phyloP scores from a whole-genome alignment of 208 protist species.

The Leptomonas seymouri region DNA sequence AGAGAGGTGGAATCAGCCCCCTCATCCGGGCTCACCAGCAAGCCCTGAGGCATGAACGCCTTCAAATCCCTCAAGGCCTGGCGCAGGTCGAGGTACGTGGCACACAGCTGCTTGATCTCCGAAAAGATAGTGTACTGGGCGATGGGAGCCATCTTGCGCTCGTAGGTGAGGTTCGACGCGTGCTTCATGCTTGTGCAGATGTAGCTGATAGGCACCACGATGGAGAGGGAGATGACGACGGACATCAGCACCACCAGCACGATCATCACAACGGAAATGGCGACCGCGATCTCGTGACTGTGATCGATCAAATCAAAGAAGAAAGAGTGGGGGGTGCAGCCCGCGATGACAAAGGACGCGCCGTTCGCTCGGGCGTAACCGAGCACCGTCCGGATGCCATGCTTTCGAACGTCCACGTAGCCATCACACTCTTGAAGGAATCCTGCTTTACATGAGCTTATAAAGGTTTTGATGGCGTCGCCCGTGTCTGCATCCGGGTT shows the following conservation, averaged over 20 bases:
- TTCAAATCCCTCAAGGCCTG: slow-evolving; percentile 49
- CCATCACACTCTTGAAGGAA: background rate
- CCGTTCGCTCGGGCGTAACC: slow-evolving; percentile 13
- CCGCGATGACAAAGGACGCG: slow-evolving; percentile 2
- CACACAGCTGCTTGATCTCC: slow-evolving; percentile 41
- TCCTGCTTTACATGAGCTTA: background rate
- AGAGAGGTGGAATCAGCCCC: slow-evolving; percentile 5
- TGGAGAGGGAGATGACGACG: slow-evolving; percentile 15
- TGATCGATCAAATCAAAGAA: slow-evolving; percentile 5
- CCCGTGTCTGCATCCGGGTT: background rate
- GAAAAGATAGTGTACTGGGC: slow-evolving; percentile 15
- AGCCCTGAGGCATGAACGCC: slow-evolving; percentile 51
- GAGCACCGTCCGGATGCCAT: slow-evolving; percentile 3
- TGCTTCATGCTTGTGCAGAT: slow-evolving; percentile 45
- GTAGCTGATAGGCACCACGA: slow-evolving; percentile 37
- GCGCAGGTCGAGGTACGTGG: slow-evolving; percentile 44
- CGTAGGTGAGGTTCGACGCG: slow-evolving; percentile 26
- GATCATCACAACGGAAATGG: slow-evolving; percentile 16
- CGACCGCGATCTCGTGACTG: slow-evolving; percentile 7
- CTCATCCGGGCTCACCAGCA: slow-evolving; percentile 25
- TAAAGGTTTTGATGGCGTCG: background rate
- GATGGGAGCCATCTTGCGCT: slow-evolving; percentile 11
- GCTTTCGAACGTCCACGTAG: slow-evolving; percentile 2
- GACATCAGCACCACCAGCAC: slow-evolving; percentile 10
- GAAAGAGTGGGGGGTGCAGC: slow-evolving; percentile 7